Base-by-base conservation (phyloP, 169 alveolate genomes). In the Cryptosporidium parvum region DNA sequence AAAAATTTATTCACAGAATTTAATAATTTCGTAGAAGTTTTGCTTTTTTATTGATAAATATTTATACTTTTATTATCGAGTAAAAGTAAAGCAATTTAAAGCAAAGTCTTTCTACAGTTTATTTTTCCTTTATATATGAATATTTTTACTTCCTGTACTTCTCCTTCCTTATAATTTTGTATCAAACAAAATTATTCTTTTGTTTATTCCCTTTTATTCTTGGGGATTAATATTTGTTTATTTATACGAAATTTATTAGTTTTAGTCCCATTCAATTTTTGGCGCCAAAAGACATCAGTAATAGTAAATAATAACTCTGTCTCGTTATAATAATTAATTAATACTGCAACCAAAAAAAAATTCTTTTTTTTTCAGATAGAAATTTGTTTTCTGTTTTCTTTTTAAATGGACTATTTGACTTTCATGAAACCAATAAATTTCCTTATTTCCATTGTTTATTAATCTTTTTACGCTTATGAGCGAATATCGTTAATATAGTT, bases 301-400 rank as follows among this genome's bases (percentile, higher is more conserved):
- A 51, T 23, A 39, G 37, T 62, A 84, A 31, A 75, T 58, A 29
- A 75, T 75, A 26, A 31, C 68, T 75, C 70, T 75, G 72, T 48
- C 70, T 42, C 70, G 72, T 29, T 65, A 31, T 0, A 31, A 5
- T 33, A 65, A 65, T 33, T 33, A 65, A 9, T 31, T 65, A 5
- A 62, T 29, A 9, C 0, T 2, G 9, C 18, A 4, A 14, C 16
- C 10, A 6, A n/a, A 44, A 14, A 65, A 16, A 1, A 3, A 26
- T 26, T 0, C 26, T 31, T 31, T 6, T 31, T 6, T 0, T 14
- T 33, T n/a, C 18, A 62, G 6, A 65, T 42, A 2, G 3, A 31
- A 14, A 18, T 65, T 29, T 33, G 33, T 1, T 14, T 37, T 65
- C 7, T 37, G 10, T 65, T 31, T 1, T 16, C 51, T 14, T 37